These are phyloP conservation scores for Metschnikowia similis DNA, from an alignment of 805 yeast species.

Conservation along the genomic window DNA sequence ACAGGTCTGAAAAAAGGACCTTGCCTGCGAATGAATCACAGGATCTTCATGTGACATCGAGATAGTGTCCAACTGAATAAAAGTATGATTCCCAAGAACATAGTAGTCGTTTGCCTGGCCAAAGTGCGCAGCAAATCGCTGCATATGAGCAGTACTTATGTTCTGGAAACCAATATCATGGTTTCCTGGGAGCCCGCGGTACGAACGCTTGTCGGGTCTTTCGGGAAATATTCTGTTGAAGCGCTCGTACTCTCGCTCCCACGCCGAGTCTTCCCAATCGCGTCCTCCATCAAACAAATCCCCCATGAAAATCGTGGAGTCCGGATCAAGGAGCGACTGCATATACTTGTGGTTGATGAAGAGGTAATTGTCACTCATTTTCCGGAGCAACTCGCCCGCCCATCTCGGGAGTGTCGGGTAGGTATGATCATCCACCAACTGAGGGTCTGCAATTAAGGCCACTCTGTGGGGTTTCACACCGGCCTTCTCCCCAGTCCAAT, in stretches of 20 bases:
- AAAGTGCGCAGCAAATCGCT: slow-evolving; percentile 66
- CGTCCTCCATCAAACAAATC: slow-evolving; percentile 96
- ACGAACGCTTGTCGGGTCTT: slow-evolving; percentile 38
- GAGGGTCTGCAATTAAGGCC: slow-evolving; percentile 84
- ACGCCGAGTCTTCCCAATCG: slow-evolving; percentile 64
- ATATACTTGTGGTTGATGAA: slow-evolving; percentile 66
- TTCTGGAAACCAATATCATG: slow-evolving; percentile 96
- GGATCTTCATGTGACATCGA: slow-evolving; percentile 60
- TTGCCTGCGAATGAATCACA: slow-evolving; percentile 47
- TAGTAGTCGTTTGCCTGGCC: slow-evolving; percentile 62
- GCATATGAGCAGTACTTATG: slow-evolving; percentile 50
- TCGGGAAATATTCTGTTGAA: slow-evolving; percentile 65
- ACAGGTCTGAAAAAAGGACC: slow-evolving; percentile 44
- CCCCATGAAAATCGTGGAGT: slow-evolving; percentile 75
- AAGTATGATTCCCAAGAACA: slow-evolving; percentile 66
- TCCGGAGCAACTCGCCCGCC: slow-evolving; percentile 52
- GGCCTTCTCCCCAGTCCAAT: slow-evolving; percentile 37
- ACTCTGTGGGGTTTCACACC: slow-evolving; percentile 43
- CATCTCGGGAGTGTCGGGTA: slow-evolving; percentile 65
- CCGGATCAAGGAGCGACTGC: slow-evolving; percentile 61
- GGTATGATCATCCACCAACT: slow-evolving; percentile 81
- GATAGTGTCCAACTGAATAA: slow-evolving; percentile 75
- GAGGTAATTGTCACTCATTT: slow-evolving; percentile 72
- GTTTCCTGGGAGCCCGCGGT: slow-evolving; percentile 69
- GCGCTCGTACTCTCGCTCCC: slow-evolving; percentile 69